Evolutionary conservation across 1,139 yeast genomes (phyloP).

Genomic region (Meyerozyma guilliermondii): DNA sequence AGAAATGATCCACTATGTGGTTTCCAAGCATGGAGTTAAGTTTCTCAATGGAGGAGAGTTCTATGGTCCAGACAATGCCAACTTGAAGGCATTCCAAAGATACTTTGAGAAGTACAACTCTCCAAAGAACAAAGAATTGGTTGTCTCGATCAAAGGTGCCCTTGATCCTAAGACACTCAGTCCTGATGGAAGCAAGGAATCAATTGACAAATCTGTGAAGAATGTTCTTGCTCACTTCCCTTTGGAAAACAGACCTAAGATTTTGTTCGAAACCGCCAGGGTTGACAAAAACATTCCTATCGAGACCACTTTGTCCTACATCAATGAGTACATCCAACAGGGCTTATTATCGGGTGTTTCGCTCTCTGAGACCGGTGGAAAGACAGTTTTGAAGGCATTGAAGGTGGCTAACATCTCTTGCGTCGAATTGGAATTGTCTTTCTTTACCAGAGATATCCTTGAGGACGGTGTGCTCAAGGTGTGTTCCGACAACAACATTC

Average conservation of each 20-base stretch:
- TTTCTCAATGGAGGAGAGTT: conserved; percentile 76
- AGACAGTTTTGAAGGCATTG: too few species aligned
- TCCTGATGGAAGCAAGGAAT: conserved; percentile 51
- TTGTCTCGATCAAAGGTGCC: conserved; percentile 74
- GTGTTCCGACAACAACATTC: too few species aligned
- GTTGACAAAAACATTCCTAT: too few species aligned
- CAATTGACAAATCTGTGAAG: conserved; percentile 42
- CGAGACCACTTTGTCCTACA: conserved; percentile 45
- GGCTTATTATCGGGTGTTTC: conserved; percentile 57
- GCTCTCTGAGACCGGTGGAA: too few species aligned
- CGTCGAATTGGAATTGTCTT: too few species aligned
- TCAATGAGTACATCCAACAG: conserved; percentile 50
- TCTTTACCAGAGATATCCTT: too few species aligned
- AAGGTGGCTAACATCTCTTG: too few species aligned
- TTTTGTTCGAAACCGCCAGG: too few species aligned
- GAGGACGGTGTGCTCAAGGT: too few species aligned
- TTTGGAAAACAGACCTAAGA: too few species aligned
- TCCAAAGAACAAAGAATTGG: conserved; percentile 39
- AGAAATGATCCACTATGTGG: too few species aligned
- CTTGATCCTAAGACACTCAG: conserved; percentile 22
- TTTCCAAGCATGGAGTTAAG: conserved; percentile 12
- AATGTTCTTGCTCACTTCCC: too few species aligned
- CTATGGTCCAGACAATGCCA: conserved; percentile 52
- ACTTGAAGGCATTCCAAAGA: conserved; percentile 50
- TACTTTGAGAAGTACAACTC: conserved; percentile 41